Evolutionary conservation across 208 protist species (phyloP).

Genomic region (Polymyxa betae): DNA sequence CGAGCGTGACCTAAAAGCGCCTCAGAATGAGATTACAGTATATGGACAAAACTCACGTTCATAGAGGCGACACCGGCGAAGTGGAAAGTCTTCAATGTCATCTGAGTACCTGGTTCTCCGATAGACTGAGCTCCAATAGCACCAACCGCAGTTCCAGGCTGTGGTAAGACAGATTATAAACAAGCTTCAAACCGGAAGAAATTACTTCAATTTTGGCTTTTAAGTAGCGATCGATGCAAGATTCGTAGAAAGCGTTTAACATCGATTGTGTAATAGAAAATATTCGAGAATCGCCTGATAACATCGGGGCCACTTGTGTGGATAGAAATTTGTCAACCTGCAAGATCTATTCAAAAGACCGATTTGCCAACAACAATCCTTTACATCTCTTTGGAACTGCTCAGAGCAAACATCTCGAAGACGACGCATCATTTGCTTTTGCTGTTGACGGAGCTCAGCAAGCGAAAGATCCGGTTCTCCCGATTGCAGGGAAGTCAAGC

Average conservation of each 20-base stretch:
- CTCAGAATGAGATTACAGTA: neutral
- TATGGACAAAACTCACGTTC: conserved; percentile 77
- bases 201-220: conserved; percentile 80
- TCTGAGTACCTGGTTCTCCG: conserved; percentile 99
- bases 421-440: neutral
- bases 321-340: conserved; percentile 8
- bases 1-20: conserved; percentile 68
- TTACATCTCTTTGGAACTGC: neutral
- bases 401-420: conserved; percentile 9
- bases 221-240: conserved; percentile 71
- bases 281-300: neutral
- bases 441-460: neutral
- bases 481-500: neutral
- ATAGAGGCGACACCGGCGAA: conserved; percentile 99
- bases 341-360: neutral
- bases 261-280: neutral
- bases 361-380: neutral
- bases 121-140: conserved; percentile 97
- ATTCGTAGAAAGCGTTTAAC: neutral
- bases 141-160: conserved; percentile 94
- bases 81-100: conserved; percentile 99
- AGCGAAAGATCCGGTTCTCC: neutral
- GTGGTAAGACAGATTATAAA: neutral
- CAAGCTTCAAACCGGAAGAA: neutral
- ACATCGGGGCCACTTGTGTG: neutral